A percentile compares a stretch with the other conserved stretches of the same genome.
Conservation (phyloP, 805 yeast species). For the Wickerhamomyces kurtzmanii region DNA sequence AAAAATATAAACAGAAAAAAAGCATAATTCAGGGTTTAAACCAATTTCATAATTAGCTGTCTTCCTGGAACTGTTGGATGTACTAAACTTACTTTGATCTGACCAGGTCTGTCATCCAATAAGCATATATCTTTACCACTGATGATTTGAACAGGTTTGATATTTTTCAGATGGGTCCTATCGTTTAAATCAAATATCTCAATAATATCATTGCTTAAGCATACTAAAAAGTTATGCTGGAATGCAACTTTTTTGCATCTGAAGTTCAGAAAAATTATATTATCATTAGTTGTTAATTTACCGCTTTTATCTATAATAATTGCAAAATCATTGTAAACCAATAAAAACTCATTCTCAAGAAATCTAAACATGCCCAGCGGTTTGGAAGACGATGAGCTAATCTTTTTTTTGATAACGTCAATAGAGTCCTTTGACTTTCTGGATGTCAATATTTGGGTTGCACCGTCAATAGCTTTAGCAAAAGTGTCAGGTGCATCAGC, state of each 20-base stretch:
- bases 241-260: slow-evolving; percentile 29
- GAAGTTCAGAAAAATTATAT: slow-evolving; percentile 31
- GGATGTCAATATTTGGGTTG: slow-evolving; percentile 5
- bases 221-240: slow-evolving; percentile 35
- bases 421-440: slow-evolving; percentile 17
- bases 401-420: slow-evolving; percentile 28
- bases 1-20: too few relatives aligned
- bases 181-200: slow-evolving; percentile 56
- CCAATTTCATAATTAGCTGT: slow-evolving; percentile 42
- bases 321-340: slow-evolving; percentile 66
- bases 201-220: slow-evolving; percentile 55
- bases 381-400: slow-evolving; percentile 25
- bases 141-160: slow-evolving; percentile 54
- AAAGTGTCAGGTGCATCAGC: slow-evolving; percentile 15
- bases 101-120: slow-evolving; percentile 26
- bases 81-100: slow-evolving; percentile 38
- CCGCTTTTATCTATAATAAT: slow-evolving; percentile 55
- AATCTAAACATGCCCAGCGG: slow-evolving; percentile 61
- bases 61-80: slow-evolving; percentile 57
- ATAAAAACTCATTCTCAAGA: slow-evolving; percentile 41
- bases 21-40: too few relatives aligned
- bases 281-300: slow-evolving; percentile 30
- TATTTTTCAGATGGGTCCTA: slow-evolving; percentile 18
- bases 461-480: slow-evolving; percentile 1
- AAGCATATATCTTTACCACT: slow-evolving; percentile 56